Evolutionary conservation across 2,329 filamentous ascomycete genomes (phyloP).

Genomic region (Didymella arachidicola): DNA sequence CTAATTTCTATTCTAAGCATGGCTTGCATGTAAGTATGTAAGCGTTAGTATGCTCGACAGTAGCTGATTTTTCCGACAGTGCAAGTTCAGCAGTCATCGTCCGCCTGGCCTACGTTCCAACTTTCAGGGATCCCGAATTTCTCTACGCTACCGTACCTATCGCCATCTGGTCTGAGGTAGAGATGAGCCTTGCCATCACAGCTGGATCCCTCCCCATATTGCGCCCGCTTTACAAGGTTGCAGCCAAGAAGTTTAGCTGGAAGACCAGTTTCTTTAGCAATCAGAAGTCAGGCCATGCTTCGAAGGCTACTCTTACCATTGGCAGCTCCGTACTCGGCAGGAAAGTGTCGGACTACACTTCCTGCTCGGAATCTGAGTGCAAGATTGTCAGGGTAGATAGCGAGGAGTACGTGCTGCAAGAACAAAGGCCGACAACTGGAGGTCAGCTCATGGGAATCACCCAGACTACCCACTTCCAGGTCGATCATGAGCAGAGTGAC

Average conservation of each 20-base stretch:
- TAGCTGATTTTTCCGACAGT: neutral
- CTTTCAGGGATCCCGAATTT: neutral
- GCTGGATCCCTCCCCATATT: neutral
- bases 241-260: slow-evolving; percentile 8
- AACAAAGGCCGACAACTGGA: neutral
- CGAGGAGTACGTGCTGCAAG: neutral
- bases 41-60: neutral
- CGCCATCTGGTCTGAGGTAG: neutral
- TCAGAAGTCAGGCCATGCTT: slow-evolving; percentile 1
- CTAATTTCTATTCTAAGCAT: slow-evolving; percentile 19
- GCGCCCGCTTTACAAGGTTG: slow-evolving; percentile 15
- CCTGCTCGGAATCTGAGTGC: neutral
- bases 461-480: neutral
- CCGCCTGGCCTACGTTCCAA: slow-evolving; percentile 9
- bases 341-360: neutral
- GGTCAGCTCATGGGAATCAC: neutral
- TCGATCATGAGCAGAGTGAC: neutral
- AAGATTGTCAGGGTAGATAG: neutral
- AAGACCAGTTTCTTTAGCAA: slow-evolving; percentile 6
- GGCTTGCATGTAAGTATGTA: slow-evolving; percentile 17
- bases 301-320: neutral
- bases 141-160: neutral
- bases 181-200: neutral
- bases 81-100: slow-evolving; percentile 26
- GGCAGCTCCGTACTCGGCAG: neutral